These are phyloP conservation scores for Crotalaria pallida DNA, from an alignment of 306 rosid species.

Conservation along the genomic window DNA sequence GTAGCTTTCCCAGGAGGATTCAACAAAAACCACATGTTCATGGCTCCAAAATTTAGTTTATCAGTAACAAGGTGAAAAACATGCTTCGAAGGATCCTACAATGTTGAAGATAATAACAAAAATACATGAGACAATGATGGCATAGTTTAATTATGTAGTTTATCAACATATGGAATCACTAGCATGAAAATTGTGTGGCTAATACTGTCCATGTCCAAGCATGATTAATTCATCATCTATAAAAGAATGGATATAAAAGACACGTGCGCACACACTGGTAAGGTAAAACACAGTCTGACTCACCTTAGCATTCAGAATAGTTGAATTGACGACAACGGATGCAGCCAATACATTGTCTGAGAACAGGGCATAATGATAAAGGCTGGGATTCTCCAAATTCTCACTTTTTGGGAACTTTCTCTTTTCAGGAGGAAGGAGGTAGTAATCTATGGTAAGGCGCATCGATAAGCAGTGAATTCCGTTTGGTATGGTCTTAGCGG, in stretches of 20 bases:
- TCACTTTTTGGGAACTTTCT: conserved; percentile 75
- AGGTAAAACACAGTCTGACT: conserved; percentile 1
- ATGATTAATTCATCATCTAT: conserved; percentile 3
- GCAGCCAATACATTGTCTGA: conserved; percentile 98
- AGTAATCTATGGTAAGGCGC: conserved; percentile 88
- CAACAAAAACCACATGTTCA: conserved; percentile 97
- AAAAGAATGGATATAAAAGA: not conserved
- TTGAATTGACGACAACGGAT: conserved; percentile 91
- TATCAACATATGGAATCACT: not conserved
- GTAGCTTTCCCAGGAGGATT: conserved; percentile 97
- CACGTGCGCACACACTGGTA: not conserved
- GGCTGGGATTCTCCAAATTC: conserved; percentile 74
- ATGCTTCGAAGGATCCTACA: conserved; percentile 91
- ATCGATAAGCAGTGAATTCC: conserved; percentile 90
- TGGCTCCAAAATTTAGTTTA: conserved; percentile 88
- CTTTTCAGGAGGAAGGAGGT: conserved; percentile 75
- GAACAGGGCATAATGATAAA: conserved; percentile 90
- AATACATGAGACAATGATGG: conserved; percentile 19
- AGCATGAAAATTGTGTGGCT: not conserved
- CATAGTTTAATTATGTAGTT: not conserved
- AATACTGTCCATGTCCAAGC: not conserved
- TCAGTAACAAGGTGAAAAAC: conserved; percentile 96
- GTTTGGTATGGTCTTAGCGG: conserved; percentile 88
- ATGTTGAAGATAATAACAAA: conserved; percentile 27
- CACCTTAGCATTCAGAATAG: conserved; percentile 89